Conservation (phyloP, 805 yeast species). For the Suhomyces pyralidae region DNA sequence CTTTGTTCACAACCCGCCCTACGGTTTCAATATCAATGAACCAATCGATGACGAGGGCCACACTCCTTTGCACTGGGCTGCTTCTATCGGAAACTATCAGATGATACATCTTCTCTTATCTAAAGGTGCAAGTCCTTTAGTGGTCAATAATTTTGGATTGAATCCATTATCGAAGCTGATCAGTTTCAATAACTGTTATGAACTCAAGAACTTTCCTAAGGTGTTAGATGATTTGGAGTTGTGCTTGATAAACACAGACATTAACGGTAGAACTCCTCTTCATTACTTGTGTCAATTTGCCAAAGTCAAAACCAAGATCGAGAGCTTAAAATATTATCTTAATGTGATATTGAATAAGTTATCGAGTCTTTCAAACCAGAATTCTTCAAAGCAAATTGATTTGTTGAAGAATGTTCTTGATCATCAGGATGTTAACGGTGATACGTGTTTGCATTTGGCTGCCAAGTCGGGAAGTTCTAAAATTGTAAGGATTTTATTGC, state of each 20-base stretch:
- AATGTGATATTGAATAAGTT: constrained; percentile 73
- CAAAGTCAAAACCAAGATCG: constrained; percentile 61
- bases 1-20: constrained; percentile 60
- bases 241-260: constrained; percentile 76
- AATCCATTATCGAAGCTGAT: constrained; percentile 85
- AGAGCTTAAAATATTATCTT: constrained; percentile 80
- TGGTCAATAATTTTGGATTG: constrained; percentile 64
- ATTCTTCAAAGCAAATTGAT: constrained; percentile 50
- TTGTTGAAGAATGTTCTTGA: constrained; percentile 61
- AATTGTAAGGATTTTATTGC: constrained; percentile 75
- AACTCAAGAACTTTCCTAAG: constrained; percentile 73
- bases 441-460: constrained; percentile 82
- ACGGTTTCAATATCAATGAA: constrained; percentile 64
- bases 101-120: constrained; percentile 73
- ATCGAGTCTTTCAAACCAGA: constrained; percentile 41
- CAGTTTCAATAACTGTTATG: constrained; percentile 82
- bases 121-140: constrained; percentile 66
- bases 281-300: constrained; percentile 81
- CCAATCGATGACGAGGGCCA: constrained; percentile 93
- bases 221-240: constrained; percentile 73
- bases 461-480: constrained; percentile 63
- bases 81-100: constrained; percentile 84
- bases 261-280: constrained; percentile 68
- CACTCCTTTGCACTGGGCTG: constrained; percentile 96
- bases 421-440: constrained; percentile 79